phyloP scores from a whole-genome alignment of 2,329 filamentous ascomycete species.

The Orbilia oligospora region DNA sequence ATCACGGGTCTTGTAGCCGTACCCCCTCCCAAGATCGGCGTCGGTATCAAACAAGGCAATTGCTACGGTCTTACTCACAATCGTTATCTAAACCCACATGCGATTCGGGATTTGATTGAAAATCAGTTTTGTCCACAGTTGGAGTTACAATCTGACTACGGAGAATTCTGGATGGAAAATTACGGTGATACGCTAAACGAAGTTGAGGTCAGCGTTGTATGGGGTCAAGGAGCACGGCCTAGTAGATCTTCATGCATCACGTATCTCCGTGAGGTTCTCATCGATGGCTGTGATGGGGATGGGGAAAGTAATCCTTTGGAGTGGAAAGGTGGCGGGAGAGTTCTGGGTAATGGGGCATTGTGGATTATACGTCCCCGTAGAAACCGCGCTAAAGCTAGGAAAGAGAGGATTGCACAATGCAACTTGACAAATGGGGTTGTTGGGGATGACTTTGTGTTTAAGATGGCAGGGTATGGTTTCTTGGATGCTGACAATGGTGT shows the following conservation, averaged over 20 bases:
- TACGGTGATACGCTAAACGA: conserved; percentile 23
- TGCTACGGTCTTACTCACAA: conserved; percentile 37
- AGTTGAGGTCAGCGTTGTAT: conserved; percentile 36
- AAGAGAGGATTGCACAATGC: conserved; percentile 7
- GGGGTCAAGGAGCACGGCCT: conserved; percentile 12
- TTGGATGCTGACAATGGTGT: conserved; percentile 43
- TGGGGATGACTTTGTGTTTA: neutral
- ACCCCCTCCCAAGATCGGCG: conserved; percentile 22
- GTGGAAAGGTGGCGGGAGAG: conserved; percentile 54
- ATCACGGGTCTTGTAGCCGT: conserved; percentile 4
- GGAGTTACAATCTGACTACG: conserved; percentile 1
- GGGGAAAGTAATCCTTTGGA: conserved; percentile 28
- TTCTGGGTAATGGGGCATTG: conserved; percentile 1
- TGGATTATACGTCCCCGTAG: conserved; percentile 43
- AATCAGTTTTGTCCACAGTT: conserved; percentile 30
- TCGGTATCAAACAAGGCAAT: conserved; percentile 25
- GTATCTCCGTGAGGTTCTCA: conserved; percentile 13
- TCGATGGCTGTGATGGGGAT: conserved; percentile 44
- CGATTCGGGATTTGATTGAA: conserved; percentile 24
- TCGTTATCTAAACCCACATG: conserved; percentile 30
- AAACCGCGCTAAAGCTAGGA: conserved; percentile 12
- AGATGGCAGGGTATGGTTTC: conserved; percentile 44
- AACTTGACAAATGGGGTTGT: neutral
- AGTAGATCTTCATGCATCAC: conserved; percentile 21
- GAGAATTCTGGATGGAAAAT: conserved; percentile 47